Conservation (phyloP, 2,329 filamentous ascomycete genomes). For the Trichoderma koningii region DNA sequence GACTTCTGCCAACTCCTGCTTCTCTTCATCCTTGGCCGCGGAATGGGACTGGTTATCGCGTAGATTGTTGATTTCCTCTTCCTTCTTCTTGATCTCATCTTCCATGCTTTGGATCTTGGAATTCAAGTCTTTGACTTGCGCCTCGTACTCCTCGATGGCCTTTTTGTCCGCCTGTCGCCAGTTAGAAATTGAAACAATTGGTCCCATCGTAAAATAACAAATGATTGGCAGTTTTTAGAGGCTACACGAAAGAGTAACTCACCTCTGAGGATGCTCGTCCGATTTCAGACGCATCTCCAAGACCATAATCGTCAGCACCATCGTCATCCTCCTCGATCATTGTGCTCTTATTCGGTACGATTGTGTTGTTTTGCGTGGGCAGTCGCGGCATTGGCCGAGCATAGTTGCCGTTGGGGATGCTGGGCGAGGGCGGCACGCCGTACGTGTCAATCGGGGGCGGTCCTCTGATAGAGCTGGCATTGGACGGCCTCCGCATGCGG, state of each 20-base stretch:
- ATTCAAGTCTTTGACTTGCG: slow-evolving; percentile 72
- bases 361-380: slow-evolving; percentile 86
- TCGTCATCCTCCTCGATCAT: slow-evolving; percentile 95
- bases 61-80: slow-evolving; percentile 65
- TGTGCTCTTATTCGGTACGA: slow-evolving; percentile 95
- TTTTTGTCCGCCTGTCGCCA: slow-evolving; percentile 64
- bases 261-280: slow-evolving; percentile 45
- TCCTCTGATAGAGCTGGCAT: slow-evolving; percentile 62
- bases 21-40: slow-evolving; percentile 60
- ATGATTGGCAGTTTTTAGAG: too few relatives aligned
- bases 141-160: slow-evolving; percentile 76
- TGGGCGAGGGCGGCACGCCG: slow-evolving; percentile 61
- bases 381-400: slow-evolving; percentile 82
- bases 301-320: slow-evolving; percentile 64
- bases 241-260: slow-evolving; percentile 29
- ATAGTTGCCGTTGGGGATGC: slow-evolving; percentile 62
- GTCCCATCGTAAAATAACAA: not conserved
- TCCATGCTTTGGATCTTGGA: slow-evolving; percentile 74
- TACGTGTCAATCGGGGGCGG: slow-evolving; percentile 48
- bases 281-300: slow-evolving; percentile 35
- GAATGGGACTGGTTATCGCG: slow-evolving; percentile 58
- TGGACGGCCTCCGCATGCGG: slow-evolving; percentile 59
- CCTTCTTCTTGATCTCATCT: slow-evolving; percentile 66
- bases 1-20: slow-evolving; percentile 69
- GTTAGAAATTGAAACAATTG: slow-evolving; percentile 29